Conservation (phyloP, 164 flowering plant genomes). For the Pachysandra terminalis region DNA sequence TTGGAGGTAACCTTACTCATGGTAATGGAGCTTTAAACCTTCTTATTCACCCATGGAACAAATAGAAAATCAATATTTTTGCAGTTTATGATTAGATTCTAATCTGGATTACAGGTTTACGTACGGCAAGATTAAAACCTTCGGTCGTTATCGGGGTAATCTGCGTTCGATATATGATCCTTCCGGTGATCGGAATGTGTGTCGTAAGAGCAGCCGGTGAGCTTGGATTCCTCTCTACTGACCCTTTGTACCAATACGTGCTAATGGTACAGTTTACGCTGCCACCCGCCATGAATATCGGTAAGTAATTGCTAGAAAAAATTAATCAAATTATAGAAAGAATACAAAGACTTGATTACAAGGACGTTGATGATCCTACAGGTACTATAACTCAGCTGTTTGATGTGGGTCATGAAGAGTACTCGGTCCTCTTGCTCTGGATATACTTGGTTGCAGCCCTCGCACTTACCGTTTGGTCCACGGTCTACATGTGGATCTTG, state of each 20-base stretch:
- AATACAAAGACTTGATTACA: no score
- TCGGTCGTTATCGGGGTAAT: conserved; percentile 42
- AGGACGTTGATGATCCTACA: conserved; percentile 78
- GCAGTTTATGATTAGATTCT: no score
- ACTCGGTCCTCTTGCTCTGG: conserved; percentile 82
- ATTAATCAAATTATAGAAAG: no score
- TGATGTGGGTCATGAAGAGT: conserved; percentile 83
- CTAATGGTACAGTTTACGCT: no score
- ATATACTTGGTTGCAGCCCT: no score
- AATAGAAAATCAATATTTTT: no score
- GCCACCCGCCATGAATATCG: no score
- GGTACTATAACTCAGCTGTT: conserved; percentile 87
- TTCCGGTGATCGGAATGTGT: conserved; percentile 58
- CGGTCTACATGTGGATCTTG: no score
- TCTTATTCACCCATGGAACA: no score
- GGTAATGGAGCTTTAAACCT: conserved; percentile 32
- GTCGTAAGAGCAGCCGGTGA: conserved; percentile 50
- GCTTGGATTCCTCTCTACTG: conserved; percentile 62
- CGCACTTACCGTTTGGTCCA: no score
- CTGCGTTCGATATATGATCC: conserved; percentile 47
- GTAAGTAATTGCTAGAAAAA: no score
- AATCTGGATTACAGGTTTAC: conserved; percentile 36
- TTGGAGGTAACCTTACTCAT: conserved; percentile 86
- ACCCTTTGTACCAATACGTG: conserved; percentile 67
- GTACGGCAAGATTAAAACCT: conserved; percentile 36